A percentile compares a stretch with the other conserved stretches of the same genome.
Conservation (phyloP, 2,329 filamentous ascomycete species). For the Diaporthe capsici region DNA sequence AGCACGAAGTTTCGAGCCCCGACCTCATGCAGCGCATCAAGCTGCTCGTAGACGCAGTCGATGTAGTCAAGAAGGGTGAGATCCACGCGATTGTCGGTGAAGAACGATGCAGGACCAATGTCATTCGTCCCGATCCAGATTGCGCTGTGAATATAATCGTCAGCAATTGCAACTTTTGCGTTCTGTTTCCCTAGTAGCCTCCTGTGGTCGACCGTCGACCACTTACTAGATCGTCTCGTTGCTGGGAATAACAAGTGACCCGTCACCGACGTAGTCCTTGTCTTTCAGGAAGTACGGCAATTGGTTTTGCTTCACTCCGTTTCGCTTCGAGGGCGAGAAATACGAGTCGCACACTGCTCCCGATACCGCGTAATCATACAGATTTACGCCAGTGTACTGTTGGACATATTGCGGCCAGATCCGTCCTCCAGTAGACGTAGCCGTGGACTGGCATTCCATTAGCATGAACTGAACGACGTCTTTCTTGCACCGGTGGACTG, state of each 20-base stretch:
- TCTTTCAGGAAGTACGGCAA: constrained; percentile 41
- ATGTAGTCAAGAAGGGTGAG: constrained; percentile 63
- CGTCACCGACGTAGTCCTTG: constrained; percentile 31
- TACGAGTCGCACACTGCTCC: constrained; percentile 44
- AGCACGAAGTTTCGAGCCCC: constrained; percentile 71
- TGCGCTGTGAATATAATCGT: constrained; percentile 44
- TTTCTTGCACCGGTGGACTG: too few species aligned
- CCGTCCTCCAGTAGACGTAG: constrained; percentile 37
- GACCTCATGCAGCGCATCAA: constrained; percentile 63
- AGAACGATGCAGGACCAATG: constrained; percentile 65
- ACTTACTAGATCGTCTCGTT: constrained; percentile 41
- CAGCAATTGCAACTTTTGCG: not conserved
- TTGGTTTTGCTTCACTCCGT: constrained; percentile 40
- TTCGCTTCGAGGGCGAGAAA: constrained; percentile 38
- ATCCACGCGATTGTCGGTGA: constrained; percentile 67
- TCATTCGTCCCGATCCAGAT: constrained; percentile 77
- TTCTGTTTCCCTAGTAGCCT: not conserved
- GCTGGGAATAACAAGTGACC: constrained; percentile 23
- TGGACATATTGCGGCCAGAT: constrained; percentile 43
- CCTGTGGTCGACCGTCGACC: not conserved
- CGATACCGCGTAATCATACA: constrained; percentile 46
- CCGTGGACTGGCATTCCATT: constrained; percentile 21
- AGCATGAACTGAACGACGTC: not conserved
- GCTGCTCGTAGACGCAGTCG: constrained; percentile 65
- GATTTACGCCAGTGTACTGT: constrained; percentile 41